These are phyloP conservation scores for Pleurotus djamor DNA, from an alignment of 768 basidiomycete species.

Conservation along the genomic window DNA sequence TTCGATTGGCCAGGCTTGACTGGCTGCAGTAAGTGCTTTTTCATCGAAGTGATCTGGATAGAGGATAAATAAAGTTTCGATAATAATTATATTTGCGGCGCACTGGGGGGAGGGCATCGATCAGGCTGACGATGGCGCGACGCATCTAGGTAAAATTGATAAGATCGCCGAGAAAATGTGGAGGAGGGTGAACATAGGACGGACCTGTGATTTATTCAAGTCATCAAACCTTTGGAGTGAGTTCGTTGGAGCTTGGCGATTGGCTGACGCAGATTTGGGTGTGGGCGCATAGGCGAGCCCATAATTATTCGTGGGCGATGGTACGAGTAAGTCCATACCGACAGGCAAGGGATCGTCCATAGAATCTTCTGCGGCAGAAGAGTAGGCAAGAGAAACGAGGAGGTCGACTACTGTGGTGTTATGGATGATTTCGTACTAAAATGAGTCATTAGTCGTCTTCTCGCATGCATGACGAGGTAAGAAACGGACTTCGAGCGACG, in stretches of 20 bases:
- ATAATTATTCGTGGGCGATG: conserved; percentile 15
- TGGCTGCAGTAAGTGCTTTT: conserved; percentile 52
- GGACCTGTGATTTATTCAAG: conserved; percentile 32
- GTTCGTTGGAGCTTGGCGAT: conserved; percentile 21
- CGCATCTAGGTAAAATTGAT: conserved; percentile 38
- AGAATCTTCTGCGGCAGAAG: conserved; percentile 48
- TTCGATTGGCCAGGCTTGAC: conserved; percentile 48
- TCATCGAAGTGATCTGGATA: conserved; percentile 53
- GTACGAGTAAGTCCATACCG: conserved; percentile 59
- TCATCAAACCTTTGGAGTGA: conserved; percentile 54
- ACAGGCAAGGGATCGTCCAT: conserved; percentile 58
- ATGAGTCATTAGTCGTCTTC: neutral
- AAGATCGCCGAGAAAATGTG: neutral
- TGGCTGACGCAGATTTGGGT: neutral
- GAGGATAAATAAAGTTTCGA: neutral
- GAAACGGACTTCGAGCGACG: conserved; percentile 58
- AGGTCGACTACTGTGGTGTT: conserved; percentile 67
- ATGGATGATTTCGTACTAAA: conserved; percentile 66
- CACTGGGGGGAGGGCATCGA: conserved; percentile 49
- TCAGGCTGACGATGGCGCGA: conserved; percentile 34
- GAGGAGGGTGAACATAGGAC: neutral
- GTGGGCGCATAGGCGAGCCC: neutral
- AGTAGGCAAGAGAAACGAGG: conserved; percentile 61
- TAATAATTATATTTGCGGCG: conserved; percentile 10
- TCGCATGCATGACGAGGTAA: neutral